Conservation (phyloP, 768 basidiomycete species). For the Tylopilus sp. region DNA sequence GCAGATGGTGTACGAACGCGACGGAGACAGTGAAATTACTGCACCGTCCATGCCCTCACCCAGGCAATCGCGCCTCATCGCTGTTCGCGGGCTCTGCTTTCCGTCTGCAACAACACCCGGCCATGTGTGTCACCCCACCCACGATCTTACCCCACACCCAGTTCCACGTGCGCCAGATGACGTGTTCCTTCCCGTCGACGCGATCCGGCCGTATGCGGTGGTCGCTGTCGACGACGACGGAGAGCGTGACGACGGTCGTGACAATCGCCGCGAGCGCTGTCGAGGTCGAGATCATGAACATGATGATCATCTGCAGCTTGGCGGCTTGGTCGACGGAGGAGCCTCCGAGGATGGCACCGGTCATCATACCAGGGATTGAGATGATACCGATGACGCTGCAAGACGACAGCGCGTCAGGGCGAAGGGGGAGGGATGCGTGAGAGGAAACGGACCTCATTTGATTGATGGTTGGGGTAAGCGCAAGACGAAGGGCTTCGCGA, state of each 20-base stretch:
- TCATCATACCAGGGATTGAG: conserved; percentile 90
- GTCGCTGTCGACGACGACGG: conserved; percentile 63
- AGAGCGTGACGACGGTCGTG: conserved; percentile 57
- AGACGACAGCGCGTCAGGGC: neutral
- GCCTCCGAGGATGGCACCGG: conserved; percentile 85
- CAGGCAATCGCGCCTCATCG: conserved; percentile 12
- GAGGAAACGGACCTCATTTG: conserved; percentile 66
- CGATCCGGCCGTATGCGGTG: conserved; percentile 63
- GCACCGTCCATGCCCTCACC: conserved; percentile 2
- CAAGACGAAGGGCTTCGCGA: conserved; percentile 72
- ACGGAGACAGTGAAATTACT: conserved; percentile 3
- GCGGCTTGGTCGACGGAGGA: conserved; percentile 83
- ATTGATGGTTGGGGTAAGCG: conserved; percentile 79
- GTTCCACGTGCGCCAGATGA: conserved; percentile 34
- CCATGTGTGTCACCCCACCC: conserved; percentile 1
- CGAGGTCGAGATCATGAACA: conserved; percentile 87
- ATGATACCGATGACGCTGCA: conserved; percentile 70
- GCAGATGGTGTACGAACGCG: neutral
- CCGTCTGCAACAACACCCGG: conserved; percentile 10
- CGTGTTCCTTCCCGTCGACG: conserved; percentile 40
- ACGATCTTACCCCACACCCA: conserved; percentile 25
- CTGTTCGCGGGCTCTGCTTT: neutral
- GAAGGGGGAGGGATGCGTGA: neutral
- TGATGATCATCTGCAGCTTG: conserved; percentile 86
- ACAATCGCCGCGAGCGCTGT: conserved; percentile 69